These are phyloP conservation scores for Flaveria sonorensis DNA, from an alignment of 129 eudicot species.

Conservation along the genomic window DNA sequence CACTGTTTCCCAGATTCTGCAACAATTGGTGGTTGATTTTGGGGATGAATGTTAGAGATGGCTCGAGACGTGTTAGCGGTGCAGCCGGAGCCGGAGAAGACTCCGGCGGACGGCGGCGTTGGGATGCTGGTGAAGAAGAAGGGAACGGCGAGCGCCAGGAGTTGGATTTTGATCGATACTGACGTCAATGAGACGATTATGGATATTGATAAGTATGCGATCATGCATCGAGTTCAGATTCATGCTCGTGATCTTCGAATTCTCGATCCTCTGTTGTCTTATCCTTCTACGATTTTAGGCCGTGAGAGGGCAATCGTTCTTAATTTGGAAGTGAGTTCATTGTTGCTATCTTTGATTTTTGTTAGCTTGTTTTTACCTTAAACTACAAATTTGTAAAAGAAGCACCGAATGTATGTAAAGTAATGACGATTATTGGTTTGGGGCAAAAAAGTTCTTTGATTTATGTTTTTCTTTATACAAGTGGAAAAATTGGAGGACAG, in stretches of 20 bases:
- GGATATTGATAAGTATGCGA: conserved; percentile 73
- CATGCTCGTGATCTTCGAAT: conserved; percentile 89
- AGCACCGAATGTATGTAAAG: too few relatives aligned
- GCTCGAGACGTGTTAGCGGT: conserved; percentile 52
- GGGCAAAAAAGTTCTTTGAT: not conserved
- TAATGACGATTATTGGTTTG: not conserved
- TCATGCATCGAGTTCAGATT: conserved; percentile 72
- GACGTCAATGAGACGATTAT: conserved; percentile 52
- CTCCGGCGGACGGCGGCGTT: conserved; percentile 35
- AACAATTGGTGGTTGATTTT: conserved; percentile 9
- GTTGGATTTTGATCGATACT: conserved; percentile 70
- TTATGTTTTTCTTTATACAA: not conserved
- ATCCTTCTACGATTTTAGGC: conserved; percentile 82
- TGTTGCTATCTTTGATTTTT: not conserved
- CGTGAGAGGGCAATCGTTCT: conserved; percentile 89
- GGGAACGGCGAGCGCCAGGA: conserved; percentile 46
- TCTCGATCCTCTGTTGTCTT: conserved; percentile 74
- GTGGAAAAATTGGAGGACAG: not conserved
- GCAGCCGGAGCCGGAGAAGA: conserved; percentile 39
- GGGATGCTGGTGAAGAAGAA: conserved; percentile 55
- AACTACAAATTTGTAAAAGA: too few relatives aligned
- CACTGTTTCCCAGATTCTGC: too few relatives aligned
- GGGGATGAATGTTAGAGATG: conserved; percentile 48
- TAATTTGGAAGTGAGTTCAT: conserved; percentile 62
- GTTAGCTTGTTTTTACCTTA: not conserved